Evolutionary conservation across 1,284 basidiomycete genomes (phyloP).

Genomic region (Rhodofomes roseus): DNA sequence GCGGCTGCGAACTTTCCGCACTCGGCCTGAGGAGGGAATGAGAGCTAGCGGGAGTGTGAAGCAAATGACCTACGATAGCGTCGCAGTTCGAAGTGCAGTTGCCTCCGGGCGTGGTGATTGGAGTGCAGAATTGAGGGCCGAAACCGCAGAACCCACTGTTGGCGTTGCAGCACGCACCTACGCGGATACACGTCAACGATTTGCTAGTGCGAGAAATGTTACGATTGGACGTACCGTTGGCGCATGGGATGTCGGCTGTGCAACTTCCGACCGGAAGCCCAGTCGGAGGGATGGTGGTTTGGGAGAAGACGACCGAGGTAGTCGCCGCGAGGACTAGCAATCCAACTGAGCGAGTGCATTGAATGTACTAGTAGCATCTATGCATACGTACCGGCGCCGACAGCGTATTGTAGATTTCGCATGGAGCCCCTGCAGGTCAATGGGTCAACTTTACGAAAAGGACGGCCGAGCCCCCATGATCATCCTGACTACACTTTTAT

Average conservation of each 20-base stretch:
- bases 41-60: neutral
- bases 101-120: neutral
- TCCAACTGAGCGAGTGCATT: too few relatives aligned
- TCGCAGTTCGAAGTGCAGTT: neutral
- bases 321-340: too few relatives aligned
- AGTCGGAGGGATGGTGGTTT: neutral
- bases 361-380: neutral
- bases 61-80: neutral
- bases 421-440: too few relatives aligned
- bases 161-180: neutral
- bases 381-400: neutral
- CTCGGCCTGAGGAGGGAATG: slow-evolving; percentile 5
- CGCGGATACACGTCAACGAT: neutral
- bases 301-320: too few relatives aligned
- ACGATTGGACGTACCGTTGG: neutral
- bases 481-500: too few relatives aligned
- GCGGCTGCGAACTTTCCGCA: slow-evolving; percentile 13
- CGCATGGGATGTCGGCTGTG: neutral
- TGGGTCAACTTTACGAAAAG: too few relatives aligned
- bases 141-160: neutral
- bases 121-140: neutral
- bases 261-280: neutral
- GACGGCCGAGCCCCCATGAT: too few relatives aligned
- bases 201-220: too few relatives aligned
- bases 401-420: too few relatives aligned